phyloP scores from a whole-genome alignment of 2,329 filamentous ascomycete species.

The Sporothrix phasma region DNA sequence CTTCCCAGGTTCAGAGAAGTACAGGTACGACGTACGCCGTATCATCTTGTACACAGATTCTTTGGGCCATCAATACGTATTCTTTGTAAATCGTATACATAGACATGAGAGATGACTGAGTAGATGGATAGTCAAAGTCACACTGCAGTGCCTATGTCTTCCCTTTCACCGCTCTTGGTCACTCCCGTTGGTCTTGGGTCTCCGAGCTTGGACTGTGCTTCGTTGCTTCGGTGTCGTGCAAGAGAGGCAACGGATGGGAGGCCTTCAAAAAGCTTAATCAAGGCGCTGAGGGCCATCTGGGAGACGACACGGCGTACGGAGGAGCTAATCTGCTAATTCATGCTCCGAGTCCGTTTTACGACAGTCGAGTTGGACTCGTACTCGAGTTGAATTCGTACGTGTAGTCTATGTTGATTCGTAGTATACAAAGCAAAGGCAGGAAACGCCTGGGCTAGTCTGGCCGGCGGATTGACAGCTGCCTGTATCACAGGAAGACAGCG shows the following conservation, averaged over 20 bases:
- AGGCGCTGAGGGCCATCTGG: background rate
- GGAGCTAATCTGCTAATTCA: too few species aligned
- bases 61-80: too few species aligned
- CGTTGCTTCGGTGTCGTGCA: background rate
- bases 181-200: background rate
- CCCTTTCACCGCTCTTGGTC: background rate
- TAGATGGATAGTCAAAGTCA: too few species aligned
- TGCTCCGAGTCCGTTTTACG: too few species aligned
- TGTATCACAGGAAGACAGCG: background rate
- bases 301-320: too few species aligned
- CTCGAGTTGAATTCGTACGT: background rate
- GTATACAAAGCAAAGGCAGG: background rate
- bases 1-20: background rate
- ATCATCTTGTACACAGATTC: too few species aligned
- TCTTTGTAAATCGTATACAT: too few species aligned
- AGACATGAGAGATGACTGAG: too few species aligned
- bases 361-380: too few species aligned
- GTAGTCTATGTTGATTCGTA: background rate
- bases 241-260: background rate
- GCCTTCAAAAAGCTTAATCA: background rate
- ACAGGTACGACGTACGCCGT: too few species aligned
- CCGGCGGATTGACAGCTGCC: background rate
- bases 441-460: background rate
- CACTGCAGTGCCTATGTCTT: background rate
- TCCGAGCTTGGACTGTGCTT: background rate